Base-by-base conservation (phyloP, 495 filamentous ascomycete species). In the Acidomyces sp. region DNA sequence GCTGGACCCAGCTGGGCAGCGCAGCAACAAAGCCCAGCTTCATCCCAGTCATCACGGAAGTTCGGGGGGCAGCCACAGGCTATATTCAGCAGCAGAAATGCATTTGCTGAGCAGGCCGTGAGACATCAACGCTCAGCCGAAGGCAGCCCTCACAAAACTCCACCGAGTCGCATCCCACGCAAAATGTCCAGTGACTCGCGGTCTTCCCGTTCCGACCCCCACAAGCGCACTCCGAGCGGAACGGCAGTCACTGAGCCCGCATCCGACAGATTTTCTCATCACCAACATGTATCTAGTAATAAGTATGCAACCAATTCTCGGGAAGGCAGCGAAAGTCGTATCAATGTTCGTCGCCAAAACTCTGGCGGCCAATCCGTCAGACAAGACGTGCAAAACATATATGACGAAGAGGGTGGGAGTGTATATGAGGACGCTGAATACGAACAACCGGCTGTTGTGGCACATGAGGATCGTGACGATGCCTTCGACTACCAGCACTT, bases 401-500 rank as follows among this genome's bases (percentile, higher is more conserved):
- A n/a, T n/a, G n/a, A n/a, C n/a, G 66, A 62, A n/a, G 60, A 62
- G 6, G 53, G 51, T 0, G 63, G 64, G 22, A 78, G 66, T 49
- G 58, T 70, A 41, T 78, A 78, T 45, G 71, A 77, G 56, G 74
- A 78, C 54, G 72, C 73, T 18, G 59, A 64, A 24, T 67, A 71
- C 39, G 64, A 45, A 34, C 33, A 16, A 34, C 35, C 39, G 11
- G 16, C 56, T 16, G 55, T 63, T 5, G 63, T 64, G 21, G 70
- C 75, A 3, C 90, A 97, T 53, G 90, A 97, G 63, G 88, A 96
- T 58, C 82, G 90, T 12, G 80, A 87, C 49, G 90, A 97, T 56
- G 90, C 90, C 5, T 97, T 97, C 57, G 90, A 94, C 56, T 97
- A 97, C 48, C 84, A 96, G 54, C 74, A 92, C 52, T 92, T 93